phyloP scores from a whole-genome alignment of 495 filamentous ascomycete species.

The Xylaria venustula region DNA sequence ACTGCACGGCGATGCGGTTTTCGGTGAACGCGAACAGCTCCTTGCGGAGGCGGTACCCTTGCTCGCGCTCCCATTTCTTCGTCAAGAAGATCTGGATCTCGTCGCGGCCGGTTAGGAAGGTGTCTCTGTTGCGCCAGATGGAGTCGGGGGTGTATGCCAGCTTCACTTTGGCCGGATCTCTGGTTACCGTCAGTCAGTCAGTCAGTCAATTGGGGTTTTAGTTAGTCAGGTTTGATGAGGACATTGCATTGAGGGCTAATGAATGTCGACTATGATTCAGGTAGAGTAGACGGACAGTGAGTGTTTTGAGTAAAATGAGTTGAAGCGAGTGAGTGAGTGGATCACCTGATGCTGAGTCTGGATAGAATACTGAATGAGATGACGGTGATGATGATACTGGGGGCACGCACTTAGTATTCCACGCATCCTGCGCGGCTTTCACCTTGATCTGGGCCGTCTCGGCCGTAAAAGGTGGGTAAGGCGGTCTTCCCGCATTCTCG shows the following conservation, averaged over 20 bases:
- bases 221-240: too few species aligned
- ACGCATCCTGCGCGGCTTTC: constrained; percentile 79
- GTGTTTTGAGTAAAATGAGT: too few species aligned
- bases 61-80: constrained; percentile 74
- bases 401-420: constrained; percentile 80
- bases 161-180: constrained; percentile 62
- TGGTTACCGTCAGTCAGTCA: constrained; percentile 24
- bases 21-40: constrained; percentile 78
- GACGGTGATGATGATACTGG: too few species aligned
- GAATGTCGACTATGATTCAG: too few species aligned
- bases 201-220: too few species aligned
- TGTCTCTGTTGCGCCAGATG: constrained; percentile 79
- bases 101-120: constrained; percentile 67
- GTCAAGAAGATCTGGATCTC: constrained; percentile 70
- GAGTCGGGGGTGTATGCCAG: constrained; percentile 72
- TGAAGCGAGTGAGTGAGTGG: too few species aligned
- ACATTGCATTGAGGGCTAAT: too few species aligned
- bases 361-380: constrained; percentile 15
- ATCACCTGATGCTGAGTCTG: too few species aligned
- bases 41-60: constrained; percentile 75
- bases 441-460: constrained; percentile 76
- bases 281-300: too few species aligned
- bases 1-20: constrained; percentile 79
- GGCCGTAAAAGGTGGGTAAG: constrained; percentile 75
- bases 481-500: constrained; percentile 30